A percentile compares a stretch with the other conserved stretches of the same genome.
These are phyloP conservation scores for Musa troglodytarum DNA, from an alignment of 176 grass and related monocot species.

Conservation along the genomic window DNA sequence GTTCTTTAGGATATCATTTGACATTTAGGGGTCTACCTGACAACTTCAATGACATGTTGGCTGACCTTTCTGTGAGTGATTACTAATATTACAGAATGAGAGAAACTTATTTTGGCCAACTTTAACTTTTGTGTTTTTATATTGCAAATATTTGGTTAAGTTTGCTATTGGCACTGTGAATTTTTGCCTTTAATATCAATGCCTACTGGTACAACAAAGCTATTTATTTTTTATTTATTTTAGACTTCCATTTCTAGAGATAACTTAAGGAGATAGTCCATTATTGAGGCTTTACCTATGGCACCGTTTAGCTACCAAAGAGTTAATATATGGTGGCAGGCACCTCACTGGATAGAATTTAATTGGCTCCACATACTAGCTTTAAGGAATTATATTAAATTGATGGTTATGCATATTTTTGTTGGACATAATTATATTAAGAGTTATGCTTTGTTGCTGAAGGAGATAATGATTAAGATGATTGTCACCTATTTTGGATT, in stretches of 20 bases:
- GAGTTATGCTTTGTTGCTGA: too few relatives aligned
- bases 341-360: too few relatives aligned
- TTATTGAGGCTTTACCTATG: too few relatives aligned
- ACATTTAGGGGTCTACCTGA: constrained; percentile 27
- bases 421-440: too few relatives aligned
- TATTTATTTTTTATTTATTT: neutral
- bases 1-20: constrained; percentile 36
- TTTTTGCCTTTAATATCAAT: neutral
- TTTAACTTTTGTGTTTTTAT: neutral
- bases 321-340: too few relatives aligned
- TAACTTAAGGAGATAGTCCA: too few relatives aligned
- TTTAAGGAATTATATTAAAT: too few relatives aligned
- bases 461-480: too few relatives aligned
- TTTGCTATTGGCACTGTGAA: neutral
- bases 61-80: constrained; percentile 39
- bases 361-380: too few relatives aligned
- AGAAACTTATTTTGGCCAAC: neutral
- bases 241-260: neutral
- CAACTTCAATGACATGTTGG: constrained; percentile 20
- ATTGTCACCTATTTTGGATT: too few relatives aligned
- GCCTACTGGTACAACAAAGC: neutral
- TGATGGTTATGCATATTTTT: too few relatives aligned
- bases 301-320: too few relatives aligned
- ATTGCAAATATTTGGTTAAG: neutral
- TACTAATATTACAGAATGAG: neutral